Evolutionary conservation across 1,284 basidiomycete species (phyloP), one percentile per base, ranked within the genome.

Genomic region (Laetiporus sulphureus): DNA sequence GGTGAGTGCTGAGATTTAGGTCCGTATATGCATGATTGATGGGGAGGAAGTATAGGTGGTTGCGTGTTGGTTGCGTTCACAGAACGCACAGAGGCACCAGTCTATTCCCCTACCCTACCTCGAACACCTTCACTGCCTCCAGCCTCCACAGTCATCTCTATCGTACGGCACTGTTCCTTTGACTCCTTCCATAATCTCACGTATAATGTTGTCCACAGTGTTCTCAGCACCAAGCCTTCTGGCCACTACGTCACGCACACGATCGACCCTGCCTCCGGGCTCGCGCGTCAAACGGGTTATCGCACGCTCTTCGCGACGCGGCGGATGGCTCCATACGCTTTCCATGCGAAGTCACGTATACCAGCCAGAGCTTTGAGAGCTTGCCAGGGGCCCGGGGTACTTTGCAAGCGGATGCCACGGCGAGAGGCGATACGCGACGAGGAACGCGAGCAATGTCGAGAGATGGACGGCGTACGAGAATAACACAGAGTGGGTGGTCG

Each of bases 61-160:
- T 67, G 69, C 48, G 79, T 77, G 1, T 60, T 91, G 15, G 75
- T 84, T 12, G 77, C 74, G 12, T 72, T 83, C 48, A 84, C 80
- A 0, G 75, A 75, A 38, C 63, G 56, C 52, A 63, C 70, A 5
- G 69, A 75, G 19, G 75, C 67, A 0, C 60, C 80, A 5, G 67
- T 81, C 10, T 90, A 88, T 62, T 79, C 84, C 0, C n/a, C 64
- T 90, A 7, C 88, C 88, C 2, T 66, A 71, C 50, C 66, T 86
- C 20, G 79, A 84, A 51, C 61, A 65, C 31, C 53, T 84, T 22
- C 69, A 77, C 50, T 71, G 68, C 1, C 46, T 79, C 25, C 61
- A 71, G 36, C 58, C 79, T 2, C 68, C 73, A 1, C 52, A 58
- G 1, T 48, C 58, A 3, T 64, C 67, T 11, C 56, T 64, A 19